These are phyloP conservation scores for Betula pendula DNA, from an alignment of 306 rosid genomes.

Conservation along the genomic window DNA sequence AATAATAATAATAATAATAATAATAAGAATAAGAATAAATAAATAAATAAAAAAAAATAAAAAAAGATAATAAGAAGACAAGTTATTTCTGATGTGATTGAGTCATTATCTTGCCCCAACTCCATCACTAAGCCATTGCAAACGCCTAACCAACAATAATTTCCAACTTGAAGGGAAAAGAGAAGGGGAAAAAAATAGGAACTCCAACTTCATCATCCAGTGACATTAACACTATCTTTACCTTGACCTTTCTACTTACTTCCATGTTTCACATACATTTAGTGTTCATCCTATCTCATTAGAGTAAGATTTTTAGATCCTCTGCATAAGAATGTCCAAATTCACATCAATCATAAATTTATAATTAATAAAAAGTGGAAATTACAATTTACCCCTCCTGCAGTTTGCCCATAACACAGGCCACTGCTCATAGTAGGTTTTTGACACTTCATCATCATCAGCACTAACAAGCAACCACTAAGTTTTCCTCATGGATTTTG, in stretches of 20 bases:
- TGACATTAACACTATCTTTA: not conserved
- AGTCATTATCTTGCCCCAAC: not conserved
- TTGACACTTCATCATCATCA: not conserved
- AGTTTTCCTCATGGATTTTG: no score
- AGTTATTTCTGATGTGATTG: not conserved
- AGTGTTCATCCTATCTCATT: conserved; percentile 1
- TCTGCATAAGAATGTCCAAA: not conserved
- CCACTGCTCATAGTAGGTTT: not conserved
- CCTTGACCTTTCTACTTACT: not conserved
- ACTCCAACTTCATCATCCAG: not conserved
- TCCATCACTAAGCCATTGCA: not conserved
- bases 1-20: not conserved
- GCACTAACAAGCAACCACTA: not conserved
- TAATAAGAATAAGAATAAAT: not conserved
- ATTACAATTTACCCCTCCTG: not conserved
- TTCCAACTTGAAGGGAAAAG: not conserved
- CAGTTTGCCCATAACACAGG: not conserved
- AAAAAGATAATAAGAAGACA: no score
- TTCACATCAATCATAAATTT: not conserved
- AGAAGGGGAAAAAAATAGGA: not conserved
- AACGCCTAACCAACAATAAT: not conserved
- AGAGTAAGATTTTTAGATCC: not conserved
- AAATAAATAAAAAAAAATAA: no score
- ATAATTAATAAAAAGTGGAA: not conserved
- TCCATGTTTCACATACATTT: not conserved